Evolutionary conservation across 2,329 filamentous ascomycete species (phyloP), one percentile per base, ranked within the genome.

Genomic region (Sporothrix euskadiensis): DNA sequence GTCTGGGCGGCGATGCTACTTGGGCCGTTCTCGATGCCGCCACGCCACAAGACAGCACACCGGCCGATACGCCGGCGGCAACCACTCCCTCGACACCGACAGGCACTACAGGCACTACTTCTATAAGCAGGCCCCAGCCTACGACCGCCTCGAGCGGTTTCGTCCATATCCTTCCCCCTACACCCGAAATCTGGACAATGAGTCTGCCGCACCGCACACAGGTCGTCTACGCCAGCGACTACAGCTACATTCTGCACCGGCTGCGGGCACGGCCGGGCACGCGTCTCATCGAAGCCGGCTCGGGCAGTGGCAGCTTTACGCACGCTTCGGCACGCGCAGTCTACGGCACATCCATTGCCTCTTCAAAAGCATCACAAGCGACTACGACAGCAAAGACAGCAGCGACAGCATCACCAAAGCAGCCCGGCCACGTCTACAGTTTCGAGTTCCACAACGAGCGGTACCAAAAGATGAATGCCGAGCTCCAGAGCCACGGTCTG

Each of bases 151-250:
- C 70, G 1, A 87, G 89, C 77, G 93, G 93, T 32, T 96, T 96
- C 80, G 87, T 93, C 69, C 93, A 96, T 81, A 84, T 96, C 22
- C 84, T 96, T 19, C 90, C 90, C 14, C 93, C 93, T 0, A 94
- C 92, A 0, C 92, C 93, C 4, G 93, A 96, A 81, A 86, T 92
- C 30, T 96, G 93, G 93, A 96, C 93, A 0, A 88, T 88, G 72
- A 93, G 91, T 73, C 82, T 96, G 66, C 93, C 93, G 1, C 93
- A 96, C 80, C 86, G 93, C 75, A 96, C 93, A 0, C 93, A 96
- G 79, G 93, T 96, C 52, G 93, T 96, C 71, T 96, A 96, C 80
- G 94, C 92, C 0, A 92, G 92, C 19, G 93, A 96, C 80, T 94
- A 94, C 82, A 94, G 92, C 83, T 96, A 94, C 79, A 89, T 96